Evolutionary conservation across 306 rosid species (phyloP), one percentile per base, ranked within the genome.

Genomic region (Cucurbita pepo): DNA sequence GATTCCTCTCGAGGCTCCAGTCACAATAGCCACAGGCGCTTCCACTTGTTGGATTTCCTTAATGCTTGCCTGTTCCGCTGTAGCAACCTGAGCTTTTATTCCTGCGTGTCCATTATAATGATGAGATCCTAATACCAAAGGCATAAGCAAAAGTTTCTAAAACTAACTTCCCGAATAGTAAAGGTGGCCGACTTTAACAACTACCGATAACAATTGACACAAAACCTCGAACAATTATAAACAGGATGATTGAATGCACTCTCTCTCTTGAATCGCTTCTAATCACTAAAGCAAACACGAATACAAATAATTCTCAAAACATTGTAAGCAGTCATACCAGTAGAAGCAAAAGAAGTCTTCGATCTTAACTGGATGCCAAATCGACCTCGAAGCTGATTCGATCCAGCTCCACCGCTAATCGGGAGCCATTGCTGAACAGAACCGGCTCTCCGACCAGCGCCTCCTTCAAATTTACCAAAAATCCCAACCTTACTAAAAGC

Each of bases 1-100:
- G 67, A 92, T 90, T 11, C 96, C 96, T 84, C 97, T 88, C 25
- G 97, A 92, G 52, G 96, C 97, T 81, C 97, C 97, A 5, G 97
- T 92, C 62, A 92, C 96, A 44, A 92, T 78, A 8, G 83, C 97
- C 72, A 90, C 97, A 30, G 96, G 97, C 77, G 92, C 78, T 82
- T 90, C 95, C 82, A 84, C 88, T 43, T 81, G 82, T 81, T 53
- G 78, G 48, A 41, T 75, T 19, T 79, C 83, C 82, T 76, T 87
- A 8, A 84, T 22, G 75, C 80, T 87, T 30, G 91, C 85, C 65
- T 88, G 83, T 44, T 78, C 92, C 44, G 87, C 75, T 5, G 91
- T 87, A 22, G 93, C 91, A 77, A 87, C 91, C 82, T 92, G 92
- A 55, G 95, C 91, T 85, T 86, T 90, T 78, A 90, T 77, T 69